Evolutionary conservation across 345 rosid genomes (phyloP).

Genomic region (Moricandia moricandioides): DNA sequence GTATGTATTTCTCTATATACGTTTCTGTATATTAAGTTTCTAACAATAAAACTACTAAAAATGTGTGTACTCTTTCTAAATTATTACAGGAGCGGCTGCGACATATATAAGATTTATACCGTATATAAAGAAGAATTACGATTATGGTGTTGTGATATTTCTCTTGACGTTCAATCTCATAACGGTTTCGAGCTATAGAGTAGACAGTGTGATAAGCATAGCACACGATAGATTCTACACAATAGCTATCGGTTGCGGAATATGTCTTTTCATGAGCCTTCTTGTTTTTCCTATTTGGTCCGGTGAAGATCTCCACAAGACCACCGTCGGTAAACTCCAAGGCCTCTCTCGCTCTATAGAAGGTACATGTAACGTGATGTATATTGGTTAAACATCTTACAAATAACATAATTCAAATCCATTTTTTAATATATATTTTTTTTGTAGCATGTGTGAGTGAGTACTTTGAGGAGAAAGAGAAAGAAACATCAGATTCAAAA

Average conservation of each 20-base stretch:
- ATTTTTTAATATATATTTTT: background rate
- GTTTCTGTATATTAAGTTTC: background rate
- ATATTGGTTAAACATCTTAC: background rate
- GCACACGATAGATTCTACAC: conserved; percentile 69
- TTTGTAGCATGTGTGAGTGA: conserved; percentile 59
- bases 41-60: background rate
- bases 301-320: conserved; percentile 75
- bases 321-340: conserved; percentile 67
- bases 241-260: conserved; percentile 70
- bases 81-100: conserved; percentile 55
- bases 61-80: background rate
- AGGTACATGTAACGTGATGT: conserved; percentile 44
- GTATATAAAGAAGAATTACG: conserved; percentile 76
- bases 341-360: conserved; percentile 69
- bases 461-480: conserved; percentile 52
- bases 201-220: conserved; percentile 52
- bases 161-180: conserved; percentile 78
- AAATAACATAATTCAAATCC: background rate
- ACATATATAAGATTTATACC: conserved; percentile 83
- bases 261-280: conserved; percentile 74
- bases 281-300: conserved; percentile 83
- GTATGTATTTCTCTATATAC: conserved; percentile 33
- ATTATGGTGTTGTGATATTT: conserved; percentile 86
- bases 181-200: conserved; percentile 76
- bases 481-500: conserved; percentile 38